Evolutionary conservation across 371 early-diverging fungal genomes (phyloP).

Genomic region (Apophysomyces sp.): DNA sequence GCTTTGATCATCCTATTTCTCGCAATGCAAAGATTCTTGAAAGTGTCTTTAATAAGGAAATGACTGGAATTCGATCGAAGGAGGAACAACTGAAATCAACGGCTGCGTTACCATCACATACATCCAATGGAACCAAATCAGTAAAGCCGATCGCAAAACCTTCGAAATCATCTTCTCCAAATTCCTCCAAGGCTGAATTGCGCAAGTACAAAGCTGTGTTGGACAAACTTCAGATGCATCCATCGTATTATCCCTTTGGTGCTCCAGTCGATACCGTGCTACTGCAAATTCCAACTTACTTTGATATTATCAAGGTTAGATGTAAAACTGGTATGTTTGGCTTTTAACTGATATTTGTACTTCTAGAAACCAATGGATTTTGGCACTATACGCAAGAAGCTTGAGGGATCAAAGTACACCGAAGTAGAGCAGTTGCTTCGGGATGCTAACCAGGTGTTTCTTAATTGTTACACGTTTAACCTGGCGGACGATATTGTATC

Average conservation of each 20-base stretch:
- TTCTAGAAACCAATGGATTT: conserved; percentile 35
- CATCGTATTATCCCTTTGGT: conserved; percentile 27
- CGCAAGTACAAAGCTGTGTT: conserved; percentile 31
- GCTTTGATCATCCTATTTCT: conserved; percentile 64
- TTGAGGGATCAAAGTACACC: conserved; percentile 22
- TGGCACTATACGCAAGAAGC: conserved; percentile 28
- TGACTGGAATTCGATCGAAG: conserved; percentile 20
- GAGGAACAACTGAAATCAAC: conserved; percentile 24
- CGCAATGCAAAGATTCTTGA: conserved; percentile 59
- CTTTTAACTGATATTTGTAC: conserved; percentile 70
- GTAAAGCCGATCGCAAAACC: neutral
- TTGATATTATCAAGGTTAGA: conserved; percentile 71
- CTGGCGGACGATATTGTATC: conserved; percentile 73
- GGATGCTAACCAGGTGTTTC: conserved; percentile 50
- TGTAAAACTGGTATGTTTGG: conserved; percentile 49
- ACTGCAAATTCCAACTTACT: conserved; percentile 28
- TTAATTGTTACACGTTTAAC: conserved; percentile 88
- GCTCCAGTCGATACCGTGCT: conserved; percentile 20
- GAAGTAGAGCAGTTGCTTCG: conserved; percentile 15
- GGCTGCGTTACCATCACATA: neutral
- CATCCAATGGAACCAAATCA: conserved; percentile 2
- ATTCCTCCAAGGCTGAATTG: conserved; percentile 22
- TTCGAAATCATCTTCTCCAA: neutral
- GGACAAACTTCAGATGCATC: conserved; percentile 25
- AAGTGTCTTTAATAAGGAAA: conserved; percentile 50